Evolutionary conservation across 768 basidiomycete genomes (phyloP).

Genomic region (Leccinum arenicola): DNA sequence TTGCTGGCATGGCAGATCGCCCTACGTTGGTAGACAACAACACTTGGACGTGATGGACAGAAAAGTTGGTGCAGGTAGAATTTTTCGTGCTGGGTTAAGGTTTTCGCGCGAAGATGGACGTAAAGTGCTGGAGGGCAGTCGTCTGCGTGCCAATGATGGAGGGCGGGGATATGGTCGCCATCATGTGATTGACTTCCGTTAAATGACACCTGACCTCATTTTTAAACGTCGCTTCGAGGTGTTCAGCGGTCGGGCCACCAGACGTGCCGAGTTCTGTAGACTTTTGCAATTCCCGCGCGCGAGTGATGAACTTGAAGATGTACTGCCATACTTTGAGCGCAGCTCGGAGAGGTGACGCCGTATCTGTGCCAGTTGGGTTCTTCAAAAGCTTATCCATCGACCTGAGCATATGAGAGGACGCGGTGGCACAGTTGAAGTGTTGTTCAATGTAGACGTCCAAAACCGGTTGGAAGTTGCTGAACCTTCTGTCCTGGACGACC

Average conservation of each 20-base stretch:
- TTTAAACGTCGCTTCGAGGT: constrained; percentile 82
- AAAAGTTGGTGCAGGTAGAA: no score
- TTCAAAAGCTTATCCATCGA: constrained; percentile 83
- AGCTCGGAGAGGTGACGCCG: constrained; percentile 76
- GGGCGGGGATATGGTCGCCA: constrained; percentile 73
- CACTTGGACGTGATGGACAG: no score
- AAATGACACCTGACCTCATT: constrained; percentile 78
- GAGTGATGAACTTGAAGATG: constrained; percentile 90
- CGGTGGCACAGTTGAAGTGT: constrained; percentile 80
- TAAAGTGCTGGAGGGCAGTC: constrained; percentile 90
- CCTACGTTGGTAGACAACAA: no score
- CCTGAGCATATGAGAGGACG: constrained; percentile 80
- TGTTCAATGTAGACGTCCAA: constrained; percentile 90
- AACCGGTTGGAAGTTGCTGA: constrained; percentile 92
- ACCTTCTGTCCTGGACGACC: constrained; percentile 90
- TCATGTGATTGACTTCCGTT: constrained; percentile 80
- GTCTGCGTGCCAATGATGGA: constrained; percentile 97
- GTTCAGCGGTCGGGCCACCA: constrained; percentile 79
- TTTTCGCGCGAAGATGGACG: constrained; percentile 88
- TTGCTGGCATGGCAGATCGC: no score
- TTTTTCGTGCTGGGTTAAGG: no score
- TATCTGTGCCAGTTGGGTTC: constrained; percentile 68
- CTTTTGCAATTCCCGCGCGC: constrained; percentile 88
- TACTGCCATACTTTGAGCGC: constrained; percentile 97
- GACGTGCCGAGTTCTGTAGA: constrained; percentile 75